A percentile compares a stretch with the other conserved stretches of the same genome.
phyloP scores from a whole-genome alignment of 179 eudicot genomes.

The Carnegiea gigantea region DNA sequence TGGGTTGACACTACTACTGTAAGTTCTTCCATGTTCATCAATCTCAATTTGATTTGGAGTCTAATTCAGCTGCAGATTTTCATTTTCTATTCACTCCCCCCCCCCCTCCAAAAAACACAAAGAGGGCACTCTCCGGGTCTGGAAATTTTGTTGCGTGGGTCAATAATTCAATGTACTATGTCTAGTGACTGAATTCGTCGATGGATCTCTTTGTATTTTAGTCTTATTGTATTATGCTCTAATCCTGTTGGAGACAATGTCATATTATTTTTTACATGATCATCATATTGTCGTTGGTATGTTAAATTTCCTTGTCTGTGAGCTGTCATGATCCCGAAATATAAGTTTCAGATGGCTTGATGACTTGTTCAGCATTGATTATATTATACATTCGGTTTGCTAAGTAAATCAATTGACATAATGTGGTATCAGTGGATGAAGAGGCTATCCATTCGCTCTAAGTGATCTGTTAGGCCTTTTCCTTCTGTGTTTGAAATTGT shows the following conservation, averaged over 20 bases:
- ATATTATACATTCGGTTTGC: not conserved
- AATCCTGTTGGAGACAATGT: not conserved
- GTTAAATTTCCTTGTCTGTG: not conserved
- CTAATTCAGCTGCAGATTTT: not conserved
- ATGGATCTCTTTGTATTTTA: not conserved
- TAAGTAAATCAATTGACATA: not conserved
- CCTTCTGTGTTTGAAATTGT: not conserved
- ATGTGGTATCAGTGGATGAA: not conserved
- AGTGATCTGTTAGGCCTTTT: not conserved
- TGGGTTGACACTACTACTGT: conserved; percentile 66
- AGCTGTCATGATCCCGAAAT: not conserved
- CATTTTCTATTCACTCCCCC: not conserved
- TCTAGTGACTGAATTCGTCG: not conserved
- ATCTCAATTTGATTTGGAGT: not conserved
- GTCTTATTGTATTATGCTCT: not conserved
- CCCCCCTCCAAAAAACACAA: no score
- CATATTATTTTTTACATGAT: not conserved
- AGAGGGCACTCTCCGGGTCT: no score
- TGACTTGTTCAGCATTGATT: not conserved
- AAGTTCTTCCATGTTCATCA: conserved; percentile 26
- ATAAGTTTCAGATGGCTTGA: not conserved
- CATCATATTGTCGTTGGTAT: not conserved
- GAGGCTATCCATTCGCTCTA: not conserved
- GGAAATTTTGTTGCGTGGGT: no score
- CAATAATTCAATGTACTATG: not conserved